These are phyloP conservation scores for Metschnikowia cubensis DNA, from an alignment of 805 yeast species.

Conservation along the genomic window DNA sequence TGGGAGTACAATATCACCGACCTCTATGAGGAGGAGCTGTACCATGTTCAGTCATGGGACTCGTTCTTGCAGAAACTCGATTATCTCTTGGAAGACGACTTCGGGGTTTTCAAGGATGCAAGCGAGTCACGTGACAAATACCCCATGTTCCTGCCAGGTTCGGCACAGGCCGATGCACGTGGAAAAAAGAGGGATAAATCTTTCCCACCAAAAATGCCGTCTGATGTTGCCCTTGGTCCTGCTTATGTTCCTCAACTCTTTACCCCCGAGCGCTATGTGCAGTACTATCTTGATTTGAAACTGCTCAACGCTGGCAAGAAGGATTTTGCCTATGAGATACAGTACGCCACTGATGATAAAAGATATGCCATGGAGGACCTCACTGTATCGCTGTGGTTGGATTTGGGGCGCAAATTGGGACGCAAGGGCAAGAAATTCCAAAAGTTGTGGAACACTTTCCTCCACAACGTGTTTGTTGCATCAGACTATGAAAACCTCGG, in stretches of 20 bases:
- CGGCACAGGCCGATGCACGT: no score
- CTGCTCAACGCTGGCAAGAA: conserved; percentile 42
- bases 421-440: conserved; percentile 11
- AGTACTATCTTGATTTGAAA: conserved; percentile 65
- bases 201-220: conserved; percentile 59
- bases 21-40: conserved; percentile 27
- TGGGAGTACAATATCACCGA: conserved; percentile 82
- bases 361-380: conserved; percentile 52
- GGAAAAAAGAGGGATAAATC: conserved; percentile 49
- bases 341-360: conserved; percentile 64
- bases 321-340: conserved; percentile 56
- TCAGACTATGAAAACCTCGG: conserved; percentile 59
- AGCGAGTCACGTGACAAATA: neutral
- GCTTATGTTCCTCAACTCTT: conserved; percentile 69
- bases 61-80: conserved; percentile 42
- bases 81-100: conserved; percentile 13
- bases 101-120: conserved; percentile 3
- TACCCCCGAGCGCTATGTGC: conserved; percentile 69
- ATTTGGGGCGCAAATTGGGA: conserved; percentile 52
- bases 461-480: conserved; percentile 58
- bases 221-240: conserved; percentile 58
- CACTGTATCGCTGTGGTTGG: conserved; percentile 60
- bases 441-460: conserved; percentile 51
- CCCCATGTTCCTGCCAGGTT: no score
- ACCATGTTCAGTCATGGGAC: conserved; percentile 50